phyloP scores from a whole-genome alignment of 1,139 yeast genomes.

The Hemisphaericaspora lyxosophila region DNA sequence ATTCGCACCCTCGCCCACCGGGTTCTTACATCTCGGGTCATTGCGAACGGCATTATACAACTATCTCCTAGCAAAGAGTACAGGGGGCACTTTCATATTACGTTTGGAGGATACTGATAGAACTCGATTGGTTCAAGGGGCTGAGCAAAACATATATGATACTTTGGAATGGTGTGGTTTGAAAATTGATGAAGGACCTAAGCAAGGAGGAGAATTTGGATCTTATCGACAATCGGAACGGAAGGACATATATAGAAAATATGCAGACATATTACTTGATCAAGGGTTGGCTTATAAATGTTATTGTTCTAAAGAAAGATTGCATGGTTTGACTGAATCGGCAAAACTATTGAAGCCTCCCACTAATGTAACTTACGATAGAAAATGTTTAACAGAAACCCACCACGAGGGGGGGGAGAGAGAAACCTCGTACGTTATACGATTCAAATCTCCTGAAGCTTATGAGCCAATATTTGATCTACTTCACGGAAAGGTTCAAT shows the following conservation, averaged over 20 bases:
- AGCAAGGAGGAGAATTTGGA: conserved; percentile 61
- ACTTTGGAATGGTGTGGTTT: conserved; percentile 79
- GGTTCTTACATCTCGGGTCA: conserved; percentile 87
- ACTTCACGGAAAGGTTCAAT: conserved; percentile 70
- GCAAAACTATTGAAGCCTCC: conserved; percentile 82
- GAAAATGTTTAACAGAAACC: conserved; percentile 58
- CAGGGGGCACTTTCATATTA: conserved; percentile 77
- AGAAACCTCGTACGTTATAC: conserved; percentile 42
- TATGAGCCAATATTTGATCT: conserved; percentile 72
- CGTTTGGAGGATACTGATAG: conserved; percentile 93
- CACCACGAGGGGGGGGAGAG: conserved; percentile 16
- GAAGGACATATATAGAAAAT: conserved; percentile 56
- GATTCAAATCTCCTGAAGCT: conserved; percentile 67
- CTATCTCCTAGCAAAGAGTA: conserved; percentile 73
- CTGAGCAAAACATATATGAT: conserved; percentile 77
- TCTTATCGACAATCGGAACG: conserved; percentile 89
- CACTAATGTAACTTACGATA: conserved; percentile 87
- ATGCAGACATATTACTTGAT: conserved; percentile 56
- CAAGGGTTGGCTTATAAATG: conserved; percentile 82
- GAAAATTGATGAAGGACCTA: conserved; percentile 79
- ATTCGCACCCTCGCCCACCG: conserved; percentile 99
- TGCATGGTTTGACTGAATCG: conserved; percentile 63
- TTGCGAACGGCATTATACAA: conserved; percentile 90
- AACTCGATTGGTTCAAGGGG: conserved; percentile 71
- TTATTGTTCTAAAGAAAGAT: conserved; percentile 79